A percentile compares a stretch with the other conserved stretches of the same genome.
Evolutionary conservation across 305 asterid species (phyloP).

Genomic region (Solanum hybrid): DNA sequence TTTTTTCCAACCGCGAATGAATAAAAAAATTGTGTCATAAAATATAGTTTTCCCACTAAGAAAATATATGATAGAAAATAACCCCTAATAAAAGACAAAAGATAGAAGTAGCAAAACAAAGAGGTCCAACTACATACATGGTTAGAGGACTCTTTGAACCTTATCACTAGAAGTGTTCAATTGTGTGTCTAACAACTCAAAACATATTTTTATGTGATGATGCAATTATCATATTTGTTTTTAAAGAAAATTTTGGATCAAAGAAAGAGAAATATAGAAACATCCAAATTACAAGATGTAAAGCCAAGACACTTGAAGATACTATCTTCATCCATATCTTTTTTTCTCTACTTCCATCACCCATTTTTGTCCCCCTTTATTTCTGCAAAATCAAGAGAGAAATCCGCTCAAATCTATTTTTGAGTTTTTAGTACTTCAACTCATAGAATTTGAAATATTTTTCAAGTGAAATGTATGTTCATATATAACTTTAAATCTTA

Average conservation of each 20-base stretch:
- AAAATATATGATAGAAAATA: too few species aligned
- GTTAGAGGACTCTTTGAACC: neutral
- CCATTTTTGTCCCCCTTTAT: neutral
- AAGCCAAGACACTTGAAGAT: neutral
- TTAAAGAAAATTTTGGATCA: neutral
- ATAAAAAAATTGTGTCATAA: neutral
- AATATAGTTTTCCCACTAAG: too few species aligned
- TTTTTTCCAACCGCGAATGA: too few species aligned
- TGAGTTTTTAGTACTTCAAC: too few species aligned
- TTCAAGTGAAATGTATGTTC: too few species aligned
- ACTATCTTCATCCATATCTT: neutral
- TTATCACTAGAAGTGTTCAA: neutral
- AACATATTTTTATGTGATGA: neutral
- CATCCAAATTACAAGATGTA: neutral
- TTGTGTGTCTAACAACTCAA: neutral
- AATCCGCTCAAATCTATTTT: too few species aligned
- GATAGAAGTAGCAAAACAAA: neutral
- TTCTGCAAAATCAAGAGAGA: neutral
- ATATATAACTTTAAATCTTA: too few species aligned
- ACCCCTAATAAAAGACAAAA: too few species aligned
- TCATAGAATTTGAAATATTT: neutral
- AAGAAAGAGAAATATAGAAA: neutral
- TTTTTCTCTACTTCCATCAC: neutral
- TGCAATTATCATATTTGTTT: neutral
- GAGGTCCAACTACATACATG: neutral